Evolutionary conservation across 306 rosid species (phyloP), one percentile per base, ranked within the genome.

Genomic region (Gynostemma pentaphyllum): DNA sequence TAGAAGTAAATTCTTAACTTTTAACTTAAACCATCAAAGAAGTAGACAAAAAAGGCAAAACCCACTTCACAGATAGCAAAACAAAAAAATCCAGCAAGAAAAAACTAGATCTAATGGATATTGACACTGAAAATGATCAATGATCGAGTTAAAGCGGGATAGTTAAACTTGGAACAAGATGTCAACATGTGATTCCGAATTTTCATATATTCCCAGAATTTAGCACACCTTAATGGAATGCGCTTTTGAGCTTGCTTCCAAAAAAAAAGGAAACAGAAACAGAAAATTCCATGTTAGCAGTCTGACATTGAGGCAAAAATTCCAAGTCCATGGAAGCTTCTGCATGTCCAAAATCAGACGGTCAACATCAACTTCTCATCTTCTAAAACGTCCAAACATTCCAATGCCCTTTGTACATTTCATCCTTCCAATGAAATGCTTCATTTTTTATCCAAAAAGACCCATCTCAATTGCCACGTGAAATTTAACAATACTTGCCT

Each of bases 1-100:
- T 69, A 51, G 65, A 59, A 28, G 23, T 30, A 30, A 32, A 53
- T 28, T 28, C 36, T 53, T 72, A 9, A 23, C 13, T 68, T n/a
- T n/a, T 32, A 68, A 64, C 67, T 23, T 32, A 62, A 62, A 59
- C 13, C 11, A 39, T 0, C 51, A 62, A 24, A 37, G 19, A 60
- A 60, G 47, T 32, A 28, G 30, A 37, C 28, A 55, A 22, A 29
- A 18, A 29, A 23, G 40, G 37, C 52, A 41, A 42, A 50, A 18
- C 22, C 56, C 22, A 50, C 13, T 50, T 68, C 7, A 39, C 12
- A 4, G 7, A n/a, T n/a, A n/a, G n/a, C n/a, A n/a, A n/a, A n/a
- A n/a, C n/a, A n/a, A n/a, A 39, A 50, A 26, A 34, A 51, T 10
- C 30, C 46, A 37, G 18, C 19, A 59, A 37, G 32, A 59, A 59